Percentiles rank a stretch among this genome's conserved stretches.
These are phyloP conservation scores for Entophlyctis luteolus DNA, from an alignment of 192 early-diverging fungal species.

Conservation along the genomic window DNA sequence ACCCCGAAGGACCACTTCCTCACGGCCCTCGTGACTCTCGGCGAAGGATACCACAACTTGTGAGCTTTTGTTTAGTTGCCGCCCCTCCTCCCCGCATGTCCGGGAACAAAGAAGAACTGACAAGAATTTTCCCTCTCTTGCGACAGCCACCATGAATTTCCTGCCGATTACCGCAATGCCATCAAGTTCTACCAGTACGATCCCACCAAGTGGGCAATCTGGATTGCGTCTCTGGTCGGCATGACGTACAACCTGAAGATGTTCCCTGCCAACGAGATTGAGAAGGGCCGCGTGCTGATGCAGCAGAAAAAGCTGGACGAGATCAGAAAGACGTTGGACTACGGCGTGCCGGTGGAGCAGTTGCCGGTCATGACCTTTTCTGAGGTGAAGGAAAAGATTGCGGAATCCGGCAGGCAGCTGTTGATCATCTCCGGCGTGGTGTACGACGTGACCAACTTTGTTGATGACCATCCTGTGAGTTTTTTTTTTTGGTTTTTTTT, in stretches of 20 bases:
- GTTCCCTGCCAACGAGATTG: slow-evolving; percentile 45
- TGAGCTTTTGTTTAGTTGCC: slow-evolving; percentile 26
- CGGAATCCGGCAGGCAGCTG: slow-evolving; percentile 67
- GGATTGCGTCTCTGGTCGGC: slow-evolving; percentile 34
- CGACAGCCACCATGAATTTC: slow-evolving; percentile 66
- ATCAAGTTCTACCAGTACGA: slow-evolving; percentile 50
- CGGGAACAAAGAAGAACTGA: neutral
- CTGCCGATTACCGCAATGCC: slow-evolving; percentile 55
- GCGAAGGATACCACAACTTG: slow-evolving; percentile 65
- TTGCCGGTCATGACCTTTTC: slow-evolving; percentile 51
- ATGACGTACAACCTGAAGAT: slow-evolving; percentile 47
- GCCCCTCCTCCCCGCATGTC: slow-evolving; percentile 49
- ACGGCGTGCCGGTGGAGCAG: slow-evolving; percentile 67
- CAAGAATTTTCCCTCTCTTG: slow-evolving; percentile 64
- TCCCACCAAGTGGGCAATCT: slow-evolving; percentile 57
- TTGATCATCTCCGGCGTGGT: slow-evolving; percentile 79
- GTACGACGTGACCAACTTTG: slow-evolving; percentile 78
- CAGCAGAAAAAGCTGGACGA: slow-evolving; percentile 67
- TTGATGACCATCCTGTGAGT: slow-evolving; percentile 87
- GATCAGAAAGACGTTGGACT: slow-evolving; percentile 59
- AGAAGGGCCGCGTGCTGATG: slow-evolving; percentile 67
- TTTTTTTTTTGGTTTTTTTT: too few relatives aligned
- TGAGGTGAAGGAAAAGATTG: slow-evolving; percentile 61
- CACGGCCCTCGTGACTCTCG: slow-evolving; percentile 46
- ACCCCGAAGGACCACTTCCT: slow-evolving; percentile 32